These are phyloP conservation scores for Clarireedia paspali DNA, from an alignment of 2,329 filamentous ascomycete species.

Conservation along the genomic window DNA sequence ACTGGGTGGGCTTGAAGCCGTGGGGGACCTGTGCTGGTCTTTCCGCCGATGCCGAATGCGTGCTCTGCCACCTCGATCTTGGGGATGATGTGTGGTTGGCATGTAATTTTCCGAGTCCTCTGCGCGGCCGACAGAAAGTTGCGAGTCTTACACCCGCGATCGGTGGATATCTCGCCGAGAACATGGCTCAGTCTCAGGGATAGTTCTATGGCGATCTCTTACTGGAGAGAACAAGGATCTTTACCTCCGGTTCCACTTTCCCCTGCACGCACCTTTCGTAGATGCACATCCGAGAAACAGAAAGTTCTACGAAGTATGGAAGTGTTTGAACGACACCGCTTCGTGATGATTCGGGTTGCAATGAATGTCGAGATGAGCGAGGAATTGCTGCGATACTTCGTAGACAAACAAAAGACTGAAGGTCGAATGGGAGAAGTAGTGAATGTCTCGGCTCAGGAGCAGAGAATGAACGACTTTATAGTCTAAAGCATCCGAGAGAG, in stretches of 20 bases:
- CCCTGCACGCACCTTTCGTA: background rate
- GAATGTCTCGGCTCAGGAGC: background rate
- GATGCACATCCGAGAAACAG: background rate
- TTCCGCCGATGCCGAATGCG: background rate
- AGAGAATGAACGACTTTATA: background rate
- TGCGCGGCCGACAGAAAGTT: background rate
- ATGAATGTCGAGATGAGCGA: no score
- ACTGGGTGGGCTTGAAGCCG: background rate
- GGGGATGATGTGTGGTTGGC: background rate
- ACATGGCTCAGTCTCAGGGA: background rate
- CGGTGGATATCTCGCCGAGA: conserved; percentile 2
- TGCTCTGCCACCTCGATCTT: background rate
- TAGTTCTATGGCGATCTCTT: background rate
- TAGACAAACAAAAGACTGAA: no score
- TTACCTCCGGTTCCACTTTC: background rate
- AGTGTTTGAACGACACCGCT: background rate
- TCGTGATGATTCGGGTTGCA: background rate
- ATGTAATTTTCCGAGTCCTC: background rate
- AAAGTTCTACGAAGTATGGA: background rate
- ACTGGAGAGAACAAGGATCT: background rate
- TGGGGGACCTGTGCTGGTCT: background rate
- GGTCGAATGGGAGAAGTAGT: no score
- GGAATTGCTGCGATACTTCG: no score
- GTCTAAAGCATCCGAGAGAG: background rate
- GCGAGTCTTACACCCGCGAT: background rate